phyloP scores from a whole-genome alignment of 495 filamentous ascomycete species.

The Patellaria atrata region DNA sequence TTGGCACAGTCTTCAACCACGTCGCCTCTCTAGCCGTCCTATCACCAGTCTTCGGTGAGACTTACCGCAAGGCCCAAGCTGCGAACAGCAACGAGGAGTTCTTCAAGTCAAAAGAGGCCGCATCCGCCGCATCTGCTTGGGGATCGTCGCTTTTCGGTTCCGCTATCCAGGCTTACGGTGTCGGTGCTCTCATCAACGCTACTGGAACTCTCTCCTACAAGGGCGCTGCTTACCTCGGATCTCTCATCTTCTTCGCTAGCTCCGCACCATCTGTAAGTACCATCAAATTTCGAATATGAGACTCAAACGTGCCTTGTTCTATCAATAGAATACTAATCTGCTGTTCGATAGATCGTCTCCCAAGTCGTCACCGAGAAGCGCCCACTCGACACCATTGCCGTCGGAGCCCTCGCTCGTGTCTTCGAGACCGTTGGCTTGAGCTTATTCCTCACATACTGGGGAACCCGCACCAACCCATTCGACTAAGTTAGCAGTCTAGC shows the following conservation, averaged over 20 bases:
- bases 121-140: constrained; percentile 75
- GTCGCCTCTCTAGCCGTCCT: constrained; percentile 66
- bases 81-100: constrained; percentile 96
- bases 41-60: constrained; percentile 81
- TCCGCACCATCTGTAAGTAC: constrained; percentile 69
- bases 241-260: constrained; percentile 81
- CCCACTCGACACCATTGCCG: constrained; percentile 74
- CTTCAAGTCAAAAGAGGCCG: constrained; percentile 80
- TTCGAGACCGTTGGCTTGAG: constrained; percentile 89
- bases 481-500: constrained; percentile 23
- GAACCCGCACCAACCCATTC: constrained; percentile 70
- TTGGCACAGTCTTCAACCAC: constrained; percentile 93
- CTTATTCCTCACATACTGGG: constrained; percentile 93
- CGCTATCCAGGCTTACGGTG: constrained; percentile 81
- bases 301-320: too few species aligned
- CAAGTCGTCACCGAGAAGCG: constrained; percentile 85
- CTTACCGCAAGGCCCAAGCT: constrained; percentile 82
- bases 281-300: background rate
- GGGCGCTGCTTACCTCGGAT: constrained; percentile 87
- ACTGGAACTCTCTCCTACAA: constrained; percentile 91
- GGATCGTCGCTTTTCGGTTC: constrained; percentile 81
- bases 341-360: constrained; percentile 52
- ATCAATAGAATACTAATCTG: constrained; percentile 2
- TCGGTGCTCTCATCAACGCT: constrained; percentile 89
- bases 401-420: constrained; percentile 65